Evolutionary conservation across 371 early-diverging fungal genomes (phyloP), one percentile per base, ranked within the genome.

Genomic region (Mortierella sp.): DNA sequence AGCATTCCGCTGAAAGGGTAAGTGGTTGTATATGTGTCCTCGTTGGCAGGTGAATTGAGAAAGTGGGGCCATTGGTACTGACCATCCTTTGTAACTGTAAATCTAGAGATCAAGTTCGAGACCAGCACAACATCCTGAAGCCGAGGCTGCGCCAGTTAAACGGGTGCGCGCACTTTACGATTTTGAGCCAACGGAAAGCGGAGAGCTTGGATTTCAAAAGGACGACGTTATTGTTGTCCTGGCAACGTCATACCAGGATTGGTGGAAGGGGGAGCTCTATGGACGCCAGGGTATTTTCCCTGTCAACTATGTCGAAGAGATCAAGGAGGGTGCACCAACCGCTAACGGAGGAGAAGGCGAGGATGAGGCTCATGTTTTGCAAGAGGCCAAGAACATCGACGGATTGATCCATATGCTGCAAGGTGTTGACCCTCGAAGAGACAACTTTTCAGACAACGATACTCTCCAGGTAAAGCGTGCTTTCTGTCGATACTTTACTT

Each of bases 361-460:
- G 71, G 88, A 93, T 50, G 96, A 95, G 74, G 92, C 94, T 5
- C 90, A 93, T 72, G 96, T 97, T 4, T 85, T 95, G 75, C 91
- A 89, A 28, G 95, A 96, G 74, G 91, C 94, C 3, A 89, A 90
- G 51, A 96, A 94, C 67, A 93, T 98, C 71, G 96, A 97, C 64
- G 90, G 93, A 13, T 89, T 98, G 40, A 87, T 97, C 73, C 90
- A 92, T 26, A 90, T 95, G 89, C 90, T 98, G 13, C 87, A 93
- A 10, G 90, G 86, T 8, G 89, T 96, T 34, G 97, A 97, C 81
- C 97, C 98, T 31, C 88, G 89, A 69, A 90, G 91, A 67, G 96
- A 97, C 77, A 96, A 95, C 75, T 91, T 97, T 53, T 93, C 96
- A 2, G 98, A 97, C 72, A 97, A 98, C 82, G 96, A 96, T 55